Evolutionary conservation across 345 rosid species (phyloP), one percentile per base, ranked within the genome.

Genomic region (sweet orange (Citrus sinensis)): DNA sequence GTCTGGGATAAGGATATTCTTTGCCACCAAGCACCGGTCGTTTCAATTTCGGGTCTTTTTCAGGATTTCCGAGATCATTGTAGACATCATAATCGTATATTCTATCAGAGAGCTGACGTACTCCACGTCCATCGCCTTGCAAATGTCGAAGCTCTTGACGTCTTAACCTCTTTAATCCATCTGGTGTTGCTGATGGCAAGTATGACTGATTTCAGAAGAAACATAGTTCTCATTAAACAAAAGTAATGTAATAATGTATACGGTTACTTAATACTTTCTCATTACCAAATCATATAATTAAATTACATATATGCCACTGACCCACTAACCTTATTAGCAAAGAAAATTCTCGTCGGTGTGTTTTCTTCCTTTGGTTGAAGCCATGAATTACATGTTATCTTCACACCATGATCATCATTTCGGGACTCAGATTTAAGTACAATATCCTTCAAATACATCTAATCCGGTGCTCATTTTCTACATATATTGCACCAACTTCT

Each of bases 381-480:
- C 95, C 95, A 94, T 0, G 97, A 94, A 13, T 80, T 42, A 78
- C 95, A 91, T 13, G 79, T 42, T 7, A 94, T 55, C 70, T 20
- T 82, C 17, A 92, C 56, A 0, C 88, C 91, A 7, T 22, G 35
- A 4, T 92, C 94, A 9, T 87, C 80, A 40, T 0, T 40, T 40
- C 2, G 13, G 13, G 13, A 40, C 49, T 40, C 14, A 40, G 49
- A 40, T 42, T 42, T 10, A 51, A 94, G 85, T 27, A 78, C 80
- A 7, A 94, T 82, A 11, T 87, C 85, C 62, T 72, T 75, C 25
- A 94, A 6, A 74, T 27, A 85, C 86, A 92, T 91, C 88, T 94
- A 69, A 74, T 85, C 51, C 84, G 92, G 84, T 92, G 93, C 80
- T 91, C 94, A 75, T 94, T 94, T 81, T 91, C 94, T 22, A 94